Evolutionary conservation across 495 filamentous ascomycete genomes (phyloP).

Genomic region (Penicillium waksmanii): DNA sequence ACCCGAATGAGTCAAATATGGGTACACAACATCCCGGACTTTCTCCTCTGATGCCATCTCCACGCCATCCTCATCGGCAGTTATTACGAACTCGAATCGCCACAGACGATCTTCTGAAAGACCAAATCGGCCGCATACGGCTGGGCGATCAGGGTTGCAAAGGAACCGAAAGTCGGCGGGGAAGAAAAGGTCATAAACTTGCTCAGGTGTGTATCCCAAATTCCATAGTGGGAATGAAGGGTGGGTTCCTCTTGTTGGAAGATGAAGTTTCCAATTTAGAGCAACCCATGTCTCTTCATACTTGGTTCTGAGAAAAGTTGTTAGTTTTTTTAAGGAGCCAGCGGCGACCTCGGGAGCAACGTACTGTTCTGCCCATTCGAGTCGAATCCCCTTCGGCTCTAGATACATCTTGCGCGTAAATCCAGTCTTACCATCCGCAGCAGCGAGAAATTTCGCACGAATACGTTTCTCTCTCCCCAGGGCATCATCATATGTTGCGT

Average conservation of each 20-base stretch:
- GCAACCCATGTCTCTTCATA: slow-evolving; percentile 60
- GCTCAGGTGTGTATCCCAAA: slow-evolving; percentile 48
- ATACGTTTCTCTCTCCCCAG: slow-evolving; percentile 29
- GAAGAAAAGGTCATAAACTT: slow-evolving; percentile 57
- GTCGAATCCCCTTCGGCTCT: slow-evolving; percentile 44
- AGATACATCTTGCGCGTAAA: slow-evolving; percentile 54
- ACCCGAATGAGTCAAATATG: slow-evolving; percentile 38
- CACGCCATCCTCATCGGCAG: slow-evolving; percentile 29
- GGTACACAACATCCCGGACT: slow-evolving; percentile 33
- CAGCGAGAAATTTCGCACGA: slow-evolving; percentile 44
- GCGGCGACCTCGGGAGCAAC: background rate
- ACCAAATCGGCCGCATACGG: slow-evolving; percentile 55
- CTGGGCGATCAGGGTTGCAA: slow-evolving; percentile 45
- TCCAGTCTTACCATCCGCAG: slow-evolving; percentile 56
- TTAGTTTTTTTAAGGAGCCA: background rate
- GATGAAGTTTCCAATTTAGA: slow-evolving; percentile 49
- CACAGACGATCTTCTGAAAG: slow-evolving; percentile 44
- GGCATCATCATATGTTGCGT: slow-evolving; percentile 39
- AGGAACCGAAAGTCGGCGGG: slow-evolving; percentile 51
- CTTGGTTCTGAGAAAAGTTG: slow-evolving; percentile 25
- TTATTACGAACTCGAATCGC: slow-evolving; percentile 54
- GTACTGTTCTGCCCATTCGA: slow-evolving; percentile 41
- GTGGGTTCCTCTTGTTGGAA: slow-evolving; percentile 51
- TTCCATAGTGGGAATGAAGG: slow-evolving; percentile 54
- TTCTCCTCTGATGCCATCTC: slow-evolving; percentile 33